Conservation (phyloP, 192 early-diverging fungal genomes). For the Mortierella claussenii region DNA sequence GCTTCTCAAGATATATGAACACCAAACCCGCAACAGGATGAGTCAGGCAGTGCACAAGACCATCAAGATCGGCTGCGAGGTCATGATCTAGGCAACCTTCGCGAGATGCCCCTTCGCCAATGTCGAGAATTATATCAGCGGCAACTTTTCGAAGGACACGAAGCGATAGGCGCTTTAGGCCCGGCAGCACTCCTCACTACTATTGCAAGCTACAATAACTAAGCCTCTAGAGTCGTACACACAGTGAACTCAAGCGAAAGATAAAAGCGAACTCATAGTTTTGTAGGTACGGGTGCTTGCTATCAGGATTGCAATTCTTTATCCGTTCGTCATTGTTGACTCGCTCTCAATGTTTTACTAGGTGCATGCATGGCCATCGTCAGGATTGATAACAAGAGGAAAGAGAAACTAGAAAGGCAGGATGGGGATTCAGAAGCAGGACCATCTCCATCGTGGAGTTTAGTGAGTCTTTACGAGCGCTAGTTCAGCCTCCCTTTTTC, state of each 20-base stretch:
- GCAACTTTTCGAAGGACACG: not conserved
- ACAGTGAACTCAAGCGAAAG: constrained; percentile 1
- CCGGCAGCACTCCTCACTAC: not conserved
- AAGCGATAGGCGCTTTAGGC: not conserved
- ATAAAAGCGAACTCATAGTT: not conserved
- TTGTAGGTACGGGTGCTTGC: not conserved
- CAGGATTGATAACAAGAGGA: not conserved
- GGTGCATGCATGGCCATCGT: not conserved
- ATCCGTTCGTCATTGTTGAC: too few relatives aligned
- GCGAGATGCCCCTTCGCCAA: too few relatives aligned
- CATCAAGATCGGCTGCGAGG: too few relatives aligned
- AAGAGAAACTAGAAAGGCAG: not conserved
- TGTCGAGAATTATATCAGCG: not conserved
- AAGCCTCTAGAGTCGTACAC: constrained; percentile 5
- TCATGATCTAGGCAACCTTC: too few relatives aligned
- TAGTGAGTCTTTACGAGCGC: not conserved
- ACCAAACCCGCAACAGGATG: too few relatives aligned
- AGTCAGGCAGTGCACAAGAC: too few relatives aligned
- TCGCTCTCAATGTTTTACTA: not conserved
- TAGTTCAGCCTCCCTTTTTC: too few relatives aligned
- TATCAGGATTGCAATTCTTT: not conserved
- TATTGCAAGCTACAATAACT: not conserved
- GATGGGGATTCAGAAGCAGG: not conserved
- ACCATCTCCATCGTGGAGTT: not conserved
- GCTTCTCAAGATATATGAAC: too few relatives aligned